Base-by-base conservation (phyloP, 139 green algal species). In the Coccomyxa sp. region DNA sequence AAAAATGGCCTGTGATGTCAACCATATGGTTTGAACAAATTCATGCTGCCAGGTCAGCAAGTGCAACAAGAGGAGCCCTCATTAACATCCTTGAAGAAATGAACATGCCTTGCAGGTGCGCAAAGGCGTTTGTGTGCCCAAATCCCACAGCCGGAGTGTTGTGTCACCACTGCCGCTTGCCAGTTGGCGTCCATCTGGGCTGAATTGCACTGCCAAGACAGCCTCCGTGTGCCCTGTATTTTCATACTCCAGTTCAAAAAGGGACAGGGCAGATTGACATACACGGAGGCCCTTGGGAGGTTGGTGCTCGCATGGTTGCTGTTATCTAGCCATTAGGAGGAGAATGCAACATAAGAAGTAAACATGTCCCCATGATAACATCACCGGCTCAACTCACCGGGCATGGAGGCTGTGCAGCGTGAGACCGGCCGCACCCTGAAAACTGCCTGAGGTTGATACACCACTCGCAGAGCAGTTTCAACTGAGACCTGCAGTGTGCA, bases 341-440 rank as follows among this genome's bases (percentile, higher is more conserved):
- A 51, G 7, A 51, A 51, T 51, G 38, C 38, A 51, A 51, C 38
- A 51, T 51, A 51, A 51, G 38, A 51, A 51, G 38, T 51, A 7
- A 51, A 51, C 38, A 51, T 51, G 38, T 3, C 3, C 7, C 38
- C 3, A 51, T 51, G 38, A 11, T 3, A 51, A 7, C 3, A 51
- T 51, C 38, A 51, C 7, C 38, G 38, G 38, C 38, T 28, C 18
- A 71, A 25, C 63, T 63, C 79, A 89, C 88, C 89, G 18, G 93
- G 84, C 86, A 98, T 96, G 67, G 93, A 96, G 58, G 94, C 90
- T 13, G 95, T 97, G 88, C 97, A 99, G 1, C 97, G 82, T 0
- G 95, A 93, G 13, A 99, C 94, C 0, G 97, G 90, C 1, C 95
- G 92, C 51, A 99, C 95, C 3, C 94, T 88, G 87, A 99, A 99